These are phyloP conservation scores for Coemansia sp. DNA, from an alignment of 192 early-diverging fungal species.

Conservation along the genomic window DNA sequence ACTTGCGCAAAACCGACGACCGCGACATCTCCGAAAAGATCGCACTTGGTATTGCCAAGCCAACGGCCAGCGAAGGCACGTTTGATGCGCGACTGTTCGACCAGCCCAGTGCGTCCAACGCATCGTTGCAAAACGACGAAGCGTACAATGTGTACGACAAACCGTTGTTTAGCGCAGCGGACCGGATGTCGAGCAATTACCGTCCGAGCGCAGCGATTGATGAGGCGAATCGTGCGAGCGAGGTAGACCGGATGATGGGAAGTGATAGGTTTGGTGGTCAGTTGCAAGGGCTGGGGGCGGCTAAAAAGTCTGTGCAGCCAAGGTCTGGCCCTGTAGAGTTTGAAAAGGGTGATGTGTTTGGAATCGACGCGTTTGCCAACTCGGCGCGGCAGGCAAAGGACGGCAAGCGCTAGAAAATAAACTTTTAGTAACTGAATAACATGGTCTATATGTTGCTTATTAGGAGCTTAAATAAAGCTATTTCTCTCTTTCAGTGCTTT, in stretches of 20 bases:
- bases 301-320: conserved; percentile 41
- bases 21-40: conserved; percentile 99
- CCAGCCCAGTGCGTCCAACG: conserved; percentile 79
- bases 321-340: conserved; percentile 90
- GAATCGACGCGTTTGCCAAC: conserved; percentile 82
- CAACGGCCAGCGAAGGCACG: conserved; percentile 88
- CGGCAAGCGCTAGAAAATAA: background rate
- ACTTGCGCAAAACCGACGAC: conserved; percentile 58
- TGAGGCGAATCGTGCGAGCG: conserved; percentile 51
- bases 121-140: conserved; percentile 90
- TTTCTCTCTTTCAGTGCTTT: too few relatives aligned
- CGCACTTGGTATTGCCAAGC: conserved; percentile 93
- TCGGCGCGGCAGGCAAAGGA: conserved; percentile 17
- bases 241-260: conserved; percentile 66
- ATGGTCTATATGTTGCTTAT: too few relatives aligned
- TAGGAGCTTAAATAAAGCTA: background rate
- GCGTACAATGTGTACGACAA: conserved; percentile 95
- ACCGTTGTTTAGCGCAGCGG: conserved; percentile 77
- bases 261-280: conserved; percentile 65
- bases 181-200: conserved; percentile 72
- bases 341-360: conserved; percentile 95
- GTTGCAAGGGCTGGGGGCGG: conserved; percentile 60
- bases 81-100: conserved; percentile 96
- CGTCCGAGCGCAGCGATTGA: conserved; percentile 67
- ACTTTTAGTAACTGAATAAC: background rate